Conservation (phyloP, 83 land plant species). For the Thuja plicata region DNA sequence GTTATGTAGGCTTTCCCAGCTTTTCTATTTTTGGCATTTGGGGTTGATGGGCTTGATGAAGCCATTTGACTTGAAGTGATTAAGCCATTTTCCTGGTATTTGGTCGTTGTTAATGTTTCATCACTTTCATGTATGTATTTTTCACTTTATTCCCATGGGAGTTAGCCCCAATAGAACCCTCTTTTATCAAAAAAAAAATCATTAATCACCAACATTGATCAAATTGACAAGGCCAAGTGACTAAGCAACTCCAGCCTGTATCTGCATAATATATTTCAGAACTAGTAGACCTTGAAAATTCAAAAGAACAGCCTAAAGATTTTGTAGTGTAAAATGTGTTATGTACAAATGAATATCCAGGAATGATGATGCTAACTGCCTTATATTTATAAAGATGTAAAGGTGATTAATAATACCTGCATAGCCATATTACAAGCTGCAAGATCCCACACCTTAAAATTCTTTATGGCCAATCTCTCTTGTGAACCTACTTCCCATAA, state of each 20-base stretch:
- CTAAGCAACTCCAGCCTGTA: conserved; percentile 1
- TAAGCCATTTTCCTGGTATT: too few species aligned
- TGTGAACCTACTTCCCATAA: conserved; percentile 83
- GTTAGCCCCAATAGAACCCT: too few species aligned
- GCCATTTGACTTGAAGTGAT: too few species aligned
- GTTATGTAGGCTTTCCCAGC: too few species aligned
- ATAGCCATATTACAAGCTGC: conserved; percentile 61
- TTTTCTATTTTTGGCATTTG: too few species aligned
- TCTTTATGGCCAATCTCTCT: conserved; percentile 61
- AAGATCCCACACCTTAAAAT: conserved; percentile 94
- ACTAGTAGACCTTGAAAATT: background rate
- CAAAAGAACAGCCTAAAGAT: background rate
- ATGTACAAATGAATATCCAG: background rate
- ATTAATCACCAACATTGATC: background rate
- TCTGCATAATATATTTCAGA: background rate
- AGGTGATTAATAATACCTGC: conserved; percentile 53
- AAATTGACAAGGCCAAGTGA: background rate
- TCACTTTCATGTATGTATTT: too few species aligned
- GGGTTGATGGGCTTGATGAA: too few species aligned
- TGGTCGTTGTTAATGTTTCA: too few species aligned
- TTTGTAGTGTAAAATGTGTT: background rate
- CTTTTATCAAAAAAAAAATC: background rate
- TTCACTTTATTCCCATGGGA: too few species aligned
- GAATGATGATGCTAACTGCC: background rate
- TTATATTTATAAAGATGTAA: background rate